Percentiles rank a stretch among this genome's conserved stretches.
Conservation (phyloP, 2,329 filamentous ascomycete genomes). For the Paraphaeosphaeria minitans region DNA sequence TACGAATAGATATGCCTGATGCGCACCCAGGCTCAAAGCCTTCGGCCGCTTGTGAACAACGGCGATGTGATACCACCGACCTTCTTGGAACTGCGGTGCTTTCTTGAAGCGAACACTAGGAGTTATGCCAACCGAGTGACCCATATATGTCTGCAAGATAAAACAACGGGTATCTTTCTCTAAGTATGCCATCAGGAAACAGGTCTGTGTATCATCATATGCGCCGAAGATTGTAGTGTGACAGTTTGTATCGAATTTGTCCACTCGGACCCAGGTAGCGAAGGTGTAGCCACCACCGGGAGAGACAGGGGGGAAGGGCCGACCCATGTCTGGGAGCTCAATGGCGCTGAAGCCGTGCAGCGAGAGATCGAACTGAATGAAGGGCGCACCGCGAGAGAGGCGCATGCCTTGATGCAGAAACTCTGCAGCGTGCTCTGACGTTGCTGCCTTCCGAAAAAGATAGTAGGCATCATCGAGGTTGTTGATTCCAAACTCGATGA, state of each 20-base stretch:
- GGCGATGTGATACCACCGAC: slow-evolving; percentile 90
- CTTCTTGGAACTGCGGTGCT: slow-evolving; percentile 73
- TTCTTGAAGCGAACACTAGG: slow-evolving; percentile 97
- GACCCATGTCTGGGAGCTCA: slow-evolving; percentile 84
- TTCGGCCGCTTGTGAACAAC: slow-evolving; percentile 83
- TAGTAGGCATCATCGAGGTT: slow-evolving; percentile 82
- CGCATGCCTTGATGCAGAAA: slow-evolving; percentile 78
- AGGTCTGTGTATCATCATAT: slow-evolving; percentile 89
- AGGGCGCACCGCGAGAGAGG: slow-evolving; percentile 76
- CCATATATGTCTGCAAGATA: slow-evolving; percentile 94
- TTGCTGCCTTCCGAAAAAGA: slow-evolving; percentile 65
- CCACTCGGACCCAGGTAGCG: slow-evolving; percentile 84
- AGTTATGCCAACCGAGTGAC: slow-evolving; percentile 64
- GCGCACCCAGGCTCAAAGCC: slow-evolving; percentile 66
- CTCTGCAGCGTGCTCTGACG: slow-evolving; percentile 61
- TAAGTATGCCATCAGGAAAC: slow-evolving; percentile 90
- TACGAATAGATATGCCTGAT: slow-evolving; percentile 86
- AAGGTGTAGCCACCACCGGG: slow-evolving; percentile 84
- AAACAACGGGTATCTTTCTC: slow-evolving; percentile 93
- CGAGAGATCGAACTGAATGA: slow-evolving; percentile 93
- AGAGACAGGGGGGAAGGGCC: slow-evolving; percentile 79
- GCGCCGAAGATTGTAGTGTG: slow-evolving; percentile 97
- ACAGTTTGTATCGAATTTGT: slow-evolving; percentile 79
- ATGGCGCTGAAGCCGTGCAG: slow-evolving; percentile 86
- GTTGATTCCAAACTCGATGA: slow-evolving; percentile 78